These are phyloP conservation scores for Cyclotella baltica DNA, from an alignment of 108 stramenopile genomes.

Conservation along the genomic window DNA sequence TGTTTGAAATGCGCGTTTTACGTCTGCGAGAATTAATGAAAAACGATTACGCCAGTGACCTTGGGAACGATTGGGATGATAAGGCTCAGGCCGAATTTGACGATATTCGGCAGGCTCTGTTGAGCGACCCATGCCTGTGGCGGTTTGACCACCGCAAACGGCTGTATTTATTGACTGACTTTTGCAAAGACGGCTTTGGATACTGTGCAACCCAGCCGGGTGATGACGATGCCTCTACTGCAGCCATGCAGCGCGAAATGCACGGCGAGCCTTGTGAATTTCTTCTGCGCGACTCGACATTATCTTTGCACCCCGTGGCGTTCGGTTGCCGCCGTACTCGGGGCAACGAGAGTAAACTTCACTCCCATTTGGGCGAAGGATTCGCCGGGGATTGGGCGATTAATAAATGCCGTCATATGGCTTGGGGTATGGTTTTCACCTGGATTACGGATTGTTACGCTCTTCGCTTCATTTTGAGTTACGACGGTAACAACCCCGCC, in stretches of 20 bases:
- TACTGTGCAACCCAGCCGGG: conserved; percentile 9
- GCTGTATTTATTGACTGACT: background rate
- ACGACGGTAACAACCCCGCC: conserved; percentile 2
- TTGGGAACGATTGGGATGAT: background rate
- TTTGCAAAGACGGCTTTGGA: conserved; percentile 2
- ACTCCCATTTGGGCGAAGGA: conserved; percentile 25
- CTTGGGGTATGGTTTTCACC: background rate
- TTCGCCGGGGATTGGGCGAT: conserved; percentile 20
- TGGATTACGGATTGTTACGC: conserved; percentile 17
- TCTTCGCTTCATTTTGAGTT: conserved; percentile 9
- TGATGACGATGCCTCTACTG: background rate
- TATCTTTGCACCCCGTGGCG: conserved; percentile 5
- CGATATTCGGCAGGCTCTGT: conserved; percentile 5
- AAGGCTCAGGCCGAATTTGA: background rate
- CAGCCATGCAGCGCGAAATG: background rate
- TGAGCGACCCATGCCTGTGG: conserved; percentile 9
- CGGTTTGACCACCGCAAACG: conserved; percentile 1
- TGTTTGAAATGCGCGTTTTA: conserved; percentile 19
- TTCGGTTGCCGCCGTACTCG: conserved; percentile 19
- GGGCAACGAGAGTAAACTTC: conserved; percentile 13
- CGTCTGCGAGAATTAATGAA: background rate
- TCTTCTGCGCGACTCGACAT: background rate
- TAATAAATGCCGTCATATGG: background rate
- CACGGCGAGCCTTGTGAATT: conserved; percentile 8
- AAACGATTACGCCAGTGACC: background rate